A percentile compares a stretch with the other conserved stretches of the same genome.
These are phyloP conservation scores for Przewalskia tangutica DNA, from an alignment of 257 asterid genomes.

Conservation along the genomic window DNA sequence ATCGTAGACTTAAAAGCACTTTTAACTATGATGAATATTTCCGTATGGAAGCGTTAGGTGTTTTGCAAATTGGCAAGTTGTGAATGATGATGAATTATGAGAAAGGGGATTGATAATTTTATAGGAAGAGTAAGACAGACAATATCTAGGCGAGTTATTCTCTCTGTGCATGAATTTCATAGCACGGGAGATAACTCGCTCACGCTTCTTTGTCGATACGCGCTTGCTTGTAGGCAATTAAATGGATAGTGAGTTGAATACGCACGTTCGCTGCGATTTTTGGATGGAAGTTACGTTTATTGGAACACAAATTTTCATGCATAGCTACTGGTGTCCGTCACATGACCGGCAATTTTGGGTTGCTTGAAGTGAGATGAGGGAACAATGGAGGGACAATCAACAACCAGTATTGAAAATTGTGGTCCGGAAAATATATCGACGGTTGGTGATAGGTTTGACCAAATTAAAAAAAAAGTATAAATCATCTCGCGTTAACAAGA, in stretches of 20 bases:
- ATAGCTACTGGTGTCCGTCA: constrained; percentile 10
- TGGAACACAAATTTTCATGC: constrained; percentile 13
- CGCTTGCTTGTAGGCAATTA: background rate
- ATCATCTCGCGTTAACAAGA: too few species aligned
- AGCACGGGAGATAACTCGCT: background rate
- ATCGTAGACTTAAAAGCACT: background rate
- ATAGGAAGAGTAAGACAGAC: constrained; percentile 5
- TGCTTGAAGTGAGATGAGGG: background rate
- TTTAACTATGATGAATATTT: background rate
- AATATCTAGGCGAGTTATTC: constrained; percentile 6
- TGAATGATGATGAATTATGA: constrained; percentile 8
- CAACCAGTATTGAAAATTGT: constrained; percentile 21
- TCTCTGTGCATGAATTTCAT: constrained; percentile 11
- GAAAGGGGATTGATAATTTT: constrained; percentile 6
- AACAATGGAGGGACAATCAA: constrained; percentile 27
- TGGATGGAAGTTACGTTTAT: background rate
- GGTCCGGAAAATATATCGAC: constrained; percentile 12
- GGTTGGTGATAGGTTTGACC: background rate
- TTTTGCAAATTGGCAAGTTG: background rate
- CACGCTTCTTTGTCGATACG: background rate
- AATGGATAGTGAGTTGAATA: background rate
- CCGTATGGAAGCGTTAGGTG: background rate
- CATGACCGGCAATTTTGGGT: constrained; percentile 1
- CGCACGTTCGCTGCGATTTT: background rate
- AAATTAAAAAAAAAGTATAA: too few species aligned